Evolutionary conservation across 768 basidiomycete species (phyloP).

Genomic region (Suillus lakei): DNA sequence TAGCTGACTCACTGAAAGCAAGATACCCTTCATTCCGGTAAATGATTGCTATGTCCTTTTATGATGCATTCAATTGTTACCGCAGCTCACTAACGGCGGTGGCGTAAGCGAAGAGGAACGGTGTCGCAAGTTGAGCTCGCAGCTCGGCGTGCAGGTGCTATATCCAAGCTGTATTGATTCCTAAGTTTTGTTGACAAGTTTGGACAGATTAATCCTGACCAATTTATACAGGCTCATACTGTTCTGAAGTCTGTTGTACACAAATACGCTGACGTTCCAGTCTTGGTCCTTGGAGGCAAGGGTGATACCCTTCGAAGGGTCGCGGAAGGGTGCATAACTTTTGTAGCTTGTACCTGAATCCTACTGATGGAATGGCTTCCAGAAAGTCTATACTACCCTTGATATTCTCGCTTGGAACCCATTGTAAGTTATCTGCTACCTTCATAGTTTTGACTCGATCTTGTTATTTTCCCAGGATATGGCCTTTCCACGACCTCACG

Average conservation of each 20-base stretch:
- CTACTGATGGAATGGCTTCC: constrained; percentile 58
- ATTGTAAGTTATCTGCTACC: constrained; percentile 48
- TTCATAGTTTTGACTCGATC: constrained; percentile 5
- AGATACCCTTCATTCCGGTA: constrained; percentile 83
- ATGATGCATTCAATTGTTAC: constrained; percentile 32
- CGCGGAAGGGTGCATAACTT: constrained; percentile 69
- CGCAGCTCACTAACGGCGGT: constrained; percentile 86
- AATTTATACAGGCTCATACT: constrained; percentile 91
- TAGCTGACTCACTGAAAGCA: constrained; percentile 47
- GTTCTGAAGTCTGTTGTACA: constrained; percentile 68
- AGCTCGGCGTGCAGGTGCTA: constrained; percentile 64
- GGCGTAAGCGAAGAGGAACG: constrained; percentile 71
- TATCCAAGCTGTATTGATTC: constrained; percentile 18
- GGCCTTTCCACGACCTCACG: constrained; percentile 81
- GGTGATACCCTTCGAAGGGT: constrained; percentile 76
- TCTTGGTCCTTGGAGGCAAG: constrained; percentile 87
- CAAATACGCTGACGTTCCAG: constrained; percentile 71
- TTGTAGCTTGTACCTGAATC: constrained; percentile 13
- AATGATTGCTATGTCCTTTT: constrained; percentile 30
- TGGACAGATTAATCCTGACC: constrained; percentile 65
- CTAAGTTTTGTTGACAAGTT: constrained; percentile 3
- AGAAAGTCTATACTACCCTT: constrained; percentile 76
- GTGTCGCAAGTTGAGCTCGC: constrained; percentile 60
- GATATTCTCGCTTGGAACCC: constrained; percentile 88
- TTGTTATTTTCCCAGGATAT: constrained; percentile 55